These are phyloP conservation scores for Rhizophagus sp. DNA, from an alignment of 192 early-diverging fungal genomes.

Conservation along the genomic window DNA sequence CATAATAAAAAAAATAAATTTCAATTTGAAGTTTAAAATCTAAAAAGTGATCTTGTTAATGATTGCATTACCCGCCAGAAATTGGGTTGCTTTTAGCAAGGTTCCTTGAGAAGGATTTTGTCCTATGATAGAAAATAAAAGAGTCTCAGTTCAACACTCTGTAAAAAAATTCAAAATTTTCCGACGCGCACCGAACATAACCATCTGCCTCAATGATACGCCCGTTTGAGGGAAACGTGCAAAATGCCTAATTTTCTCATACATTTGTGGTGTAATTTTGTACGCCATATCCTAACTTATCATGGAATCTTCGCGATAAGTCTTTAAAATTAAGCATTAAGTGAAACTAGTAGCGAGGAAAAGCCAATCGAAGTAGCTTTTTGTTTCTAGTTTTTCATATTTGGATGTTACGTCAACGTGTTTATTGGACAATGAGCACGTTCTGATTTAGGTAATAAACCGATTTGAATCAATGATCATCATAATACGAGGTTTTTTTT, in stretches of 20 bases:
- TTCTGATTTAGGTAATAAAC: too few relatives aligned
- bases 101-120: constrained; percentile 75
- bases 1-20: neutral
- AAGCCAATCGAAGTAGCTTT: too few relatives aligned
- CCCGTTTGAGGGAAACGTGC: constrained; percentile 87
- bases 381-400: neutral
- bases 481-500: too few relatives aligned
- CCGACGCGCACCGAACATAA: constrained; percentile 76
- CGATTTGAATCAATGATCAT: too few relatives aligned
- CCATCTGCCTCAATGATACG: constrained; percentile 93
- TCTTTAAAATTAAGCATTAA: constrained; percentile 15
- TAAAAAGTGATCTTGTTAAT: neutral
- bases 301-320: neutral
- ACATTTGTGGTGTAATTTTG: constrained; percentile 59
- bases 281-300: constrained; percentile 33
- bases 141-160: neutral
- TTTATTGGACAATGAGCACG: too few relatives aligned
- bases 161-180: neutral
- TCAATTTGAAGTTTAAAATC: neutral
- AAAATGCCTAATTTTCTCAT: constrained; percentile 76
- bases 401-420: too few relatives aligned
- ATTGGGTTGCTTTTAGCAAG: constrained; percentile 74
- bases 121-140: constrained; percentile 39
- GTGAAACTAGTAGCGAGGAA: neutral
- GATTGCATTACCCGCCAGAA: constrained; percentile 54